Evolutionary conservation across 768 basidiomycete species (phyloP).

Genomic region (Coprinopsis strossmayeri): DNA sequence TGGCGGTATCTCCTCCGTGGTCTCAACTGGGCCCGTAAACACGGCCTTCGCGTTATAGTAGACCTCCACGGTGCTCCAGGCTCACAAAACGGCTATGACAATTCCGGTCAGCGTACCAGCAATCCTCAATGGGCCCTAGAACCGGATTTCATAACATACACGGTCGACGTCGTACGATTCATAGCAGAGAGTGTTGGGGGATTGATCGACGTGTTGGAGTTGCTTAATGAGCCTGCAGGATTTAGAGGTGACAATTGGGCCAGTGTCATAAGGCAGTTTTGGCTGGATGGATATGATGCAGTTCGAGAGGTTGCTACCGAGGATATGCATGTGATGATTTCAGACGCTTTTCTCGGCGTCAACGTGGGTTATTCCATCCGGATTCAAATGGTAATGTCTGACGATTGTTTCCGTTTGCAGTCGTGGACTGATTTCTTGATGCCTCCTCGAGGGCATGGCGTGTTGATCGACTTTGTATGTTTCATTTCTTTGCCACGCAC

Average conservation of each 20-base stretch:
- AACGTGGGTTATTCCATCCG: constrained; percentile 24
- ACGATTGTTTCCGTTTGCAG: too few relatives aligned
- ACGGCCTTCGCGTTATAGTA: constrained; percentile 62
- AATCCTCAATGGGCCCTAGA: constrained; percentile 51
- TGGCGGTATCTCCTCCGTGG: constrained; percentile 63
- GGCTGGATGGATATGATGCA: constrained; percentile 50
- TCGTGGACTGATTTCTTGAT: constrained; percentile 57
- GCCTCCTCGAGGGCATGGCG: constrained; percentile 43
- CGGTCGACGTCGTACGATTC: constrained; percentile 52
- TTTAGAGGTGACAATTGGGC: constrained; percentile 39
- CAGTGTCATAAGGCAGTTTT: constrained; percentile 44
- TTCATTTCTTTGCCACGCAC: not conserved
- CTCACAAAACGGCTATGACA: constrained; percentile 65
- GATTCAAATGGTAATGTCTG: too few relatives aligned
- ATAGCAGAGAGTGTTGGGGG: constrained; percentile 48
- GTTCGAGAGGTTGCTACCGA: constrained; percentile 44
- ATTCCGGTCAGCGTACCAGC: constrained; percentile 59
- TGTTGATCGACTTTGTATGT: constrained; percentile 61
- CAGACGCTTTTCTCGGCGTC: constrained; percentile 64
- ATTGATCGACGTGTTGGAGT: constrained; percentile 56
- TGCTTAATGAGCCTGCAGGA: constrained; percentile 66
- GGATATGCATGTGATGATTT: constrained; percentile 59
- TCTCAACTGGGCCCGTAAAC: constrained; percentile 55
- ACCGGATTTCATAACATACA: constrained; percentile 42
- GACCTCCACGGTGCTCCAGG: constrained; percentile 75